phyloP scores from a whole-genome alignment of 2,329 filamentous ascomycete species.

The Atkinsonella hypoxylon region DNA sequence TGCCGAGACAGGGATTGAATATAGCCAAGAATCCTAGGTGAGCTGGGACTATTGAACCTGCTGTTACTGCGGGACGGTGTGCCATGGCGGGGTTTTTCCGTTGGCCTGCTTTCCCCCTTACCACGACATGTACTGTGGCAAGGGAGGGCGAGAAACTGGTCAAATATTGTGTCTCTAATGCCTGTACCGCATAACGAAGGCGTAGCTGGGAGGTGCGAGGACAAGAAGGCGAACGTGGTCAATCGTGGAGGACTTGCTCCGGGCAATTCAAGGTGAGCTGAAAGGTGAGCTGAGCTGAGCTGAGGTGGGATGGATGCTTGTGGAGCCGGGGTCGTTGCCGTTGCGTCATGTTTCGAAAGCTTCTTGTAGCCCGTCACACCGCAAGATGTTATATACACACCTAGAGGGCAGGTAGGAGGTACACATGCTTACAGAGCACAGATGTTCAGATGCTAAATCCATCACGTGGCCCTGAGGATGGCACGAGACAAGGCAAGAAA shows the following conservation, averaged over 20 bases:
- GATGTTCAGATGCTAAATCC: too few species aligned
- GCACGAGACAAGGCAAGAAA: too few species aligned
- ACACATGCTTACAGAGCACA: too few species aligned
- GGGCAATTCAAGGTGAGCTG: neutral
- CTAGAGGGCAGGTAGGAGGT: too few species aligned
- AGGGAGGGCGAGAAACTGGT: neutral
- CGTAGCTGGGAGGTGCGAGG: neutral
- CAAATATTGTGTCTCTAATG: neutral
- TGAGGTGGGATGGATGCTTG: neutral
- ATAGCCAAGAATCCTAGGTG: slow-evolving; percentile 86
- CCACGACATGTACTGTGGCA: neutral
- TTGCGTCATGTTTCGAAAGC: neutral
- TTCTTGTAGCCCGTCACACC: neutral
- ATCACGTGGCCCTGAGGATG: too few species aligned
- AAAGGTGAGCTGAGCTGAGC: neutral
- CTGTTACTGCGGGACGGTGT: slow-evolving; percentile 8
- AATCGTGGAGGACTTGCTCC: neutral
- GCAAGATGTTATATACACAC: too few species aligned
- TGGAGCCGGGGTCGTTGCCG: neutral
- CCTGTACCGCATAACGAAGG: neutral
- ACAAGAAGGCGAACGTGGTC: neutral
- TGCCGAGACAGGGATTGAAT: slow-evolving; percentile 77
- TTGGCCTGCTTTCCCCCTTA: neutral
- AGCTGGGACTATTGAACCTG: slow-evolving; percentile 43
- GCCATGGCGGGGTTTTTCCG: slow-evolving; percentile 9